These are phyloP conservation scores for Saururus chinensis DNA, from an alignment of 164 flowering plant species.

Conservation along the genomic window DNA sequence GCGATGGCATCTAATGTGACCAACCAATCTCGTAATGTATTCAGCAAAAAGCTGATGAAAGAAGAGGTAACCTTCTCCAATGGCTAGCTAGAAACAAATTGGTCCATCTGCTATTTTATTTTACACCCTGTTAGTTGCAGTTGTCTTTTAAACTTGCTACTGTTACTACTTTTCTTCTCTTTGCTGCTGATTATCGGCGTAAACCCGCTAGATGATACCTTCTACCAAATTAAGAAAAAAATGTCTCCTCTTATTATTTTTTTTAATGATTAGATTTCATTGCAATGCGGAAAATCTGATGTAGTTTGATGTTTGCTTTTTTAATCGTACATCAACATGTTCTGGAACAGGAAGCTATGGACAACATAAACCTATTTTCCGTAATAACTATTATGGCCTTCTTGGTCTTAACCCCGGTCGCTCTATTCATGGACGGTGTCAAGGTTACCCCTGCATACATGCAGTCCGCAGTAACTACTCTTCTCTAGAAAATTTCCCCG, in stretches of 20 bases:
- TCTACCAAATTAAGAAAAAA: too few relatives aligned
- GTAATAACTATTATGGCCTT: slow-evolving; percentile 65
- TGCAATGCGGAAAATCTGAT: neutral
- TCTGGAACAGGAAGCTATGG: slow-evolving; percentile 69
- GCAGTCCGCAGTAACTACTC: slow-evolving; percentile 47
- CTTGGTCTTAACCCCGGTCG: slow-evolving; percentile 38
- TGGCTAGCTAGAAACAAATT: neutral
- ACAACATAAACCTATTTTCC: slow-evolving; percentile 68
- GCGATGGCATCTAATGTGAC: slow-evolving; percentile 97
- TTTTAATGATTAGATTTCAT: neutral
- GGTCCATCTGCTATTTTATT: too few relatives aligned
- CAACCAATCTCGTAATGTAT: slow-evolving; percentile 88
- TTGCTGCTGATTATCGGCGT: too few relatives aligned
- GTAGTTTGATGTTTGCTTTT: neutral
- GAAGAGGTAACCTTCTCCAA: slow-evolving; percentile 48
- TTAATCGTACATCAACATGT: slow-evolving; percentile 9
- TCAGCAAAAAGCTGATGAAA: slow-evolving; percentile 92
- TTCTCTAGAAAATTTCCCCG: too few relatives aligned
- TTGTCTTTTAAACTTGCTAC: neutral
- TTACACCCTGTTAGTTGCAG: too few relatives aligned
- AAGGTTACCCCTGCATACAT: slow-evolving; percentile 59
- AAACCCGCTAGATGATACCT: too few relatives aligned
- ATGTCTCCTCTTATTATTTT: too few relatives aligned
- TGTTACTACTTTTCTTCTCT: neutral
- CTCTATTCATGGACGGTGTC: slow-evolving; percentile 58